phyloP scores from a whole-genome alignment of 1,139 yeast genomes.

The Scheffersomyces parashehatae region DNA sequence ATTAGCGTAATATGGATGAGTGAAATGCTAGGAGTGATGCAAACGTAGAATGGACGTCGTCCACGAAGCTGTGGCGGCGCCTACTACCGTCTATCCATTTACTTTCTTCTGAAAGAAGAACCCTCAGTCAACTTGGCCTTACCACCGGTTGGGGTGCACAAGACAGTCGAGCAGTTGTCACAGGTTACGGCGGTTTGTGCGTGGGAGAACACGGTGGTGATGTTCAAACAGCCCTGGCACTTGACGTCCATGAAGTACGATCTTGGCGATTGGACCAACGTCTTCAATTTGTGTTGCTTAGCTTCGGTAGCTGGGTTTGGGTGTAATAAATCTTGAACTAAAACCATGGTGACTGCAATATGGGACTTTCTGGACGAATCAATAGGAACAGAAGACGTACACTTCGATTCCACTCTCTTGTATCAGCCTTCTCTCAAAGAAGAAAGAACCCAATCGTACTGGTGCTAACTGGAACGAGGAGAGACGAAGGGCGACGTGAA shows the following conservation, averaged over 20 bases:
- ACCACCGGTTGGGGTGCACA: conserved; percentile 99
- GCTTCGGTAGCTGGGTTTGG: conserved; percentile 96
- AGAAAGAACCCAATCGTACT: no score
- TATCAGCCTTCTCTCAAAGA: no score
- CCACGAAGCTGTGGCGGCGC: no score
- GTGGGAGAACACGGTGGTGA: conserved; percentile 98
- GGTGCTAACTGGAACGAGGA: no score
- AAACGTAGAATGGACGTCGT: no score
- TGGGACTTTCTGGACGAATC: background rate
- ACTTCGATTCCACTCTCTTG: no score
- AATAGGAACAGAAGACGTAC: no score
- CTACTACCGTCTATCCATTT: conserved; percentile 25
- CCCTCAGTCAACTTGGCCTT: conserved; percentile 99
- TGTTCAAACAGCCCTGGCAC: conserved; percentile 98
- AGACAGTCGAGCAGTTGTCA: conserved; percentile 96
- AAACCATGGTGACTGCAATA: conserved; percentile 12
- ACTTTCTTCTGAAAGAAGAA: conserved; percentile 98
- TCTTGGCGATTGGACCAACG: conserved; percentile 96
- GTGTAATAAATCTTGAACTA: conserved; percentile 55
- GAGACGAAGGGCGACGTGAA: no score
- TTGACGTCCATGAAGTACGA: conserved; percentile 99
- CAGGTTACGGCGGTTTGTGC: conserved; percentile 99
- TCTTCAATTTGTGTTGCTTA: conserved; percentile 95
- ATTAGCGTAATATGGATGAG: no score
- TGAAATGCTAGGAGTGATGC: no score